phyloP scores from a whole-genome alignment of 768 basidiomycete genomes.

The Lenzites betulinus region DNA sequence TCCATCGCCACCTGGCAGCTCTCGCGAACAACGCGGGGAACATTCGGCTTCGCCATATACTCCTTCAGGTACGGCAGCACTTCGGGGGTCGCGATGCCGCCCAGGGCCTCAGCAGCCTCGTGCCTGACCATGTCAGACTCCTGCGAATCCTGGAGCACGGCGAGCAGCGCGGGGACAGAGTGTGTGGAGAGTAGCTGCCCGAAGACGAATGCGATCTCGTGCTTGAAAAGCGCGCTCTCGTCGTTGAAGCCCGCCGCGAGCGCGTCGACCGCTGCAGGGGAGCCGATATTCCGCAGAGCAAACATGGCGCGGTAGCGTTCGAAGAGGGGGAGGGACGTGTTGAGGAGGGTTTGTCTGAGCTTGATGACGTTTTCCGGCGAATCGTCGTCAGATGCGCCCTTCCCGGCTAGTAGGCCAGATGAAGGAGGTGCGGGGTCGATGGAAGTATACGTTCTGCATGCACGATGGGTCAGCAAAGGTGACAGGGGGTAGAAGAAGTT shows the following conservation, averaged over 20 bases:
- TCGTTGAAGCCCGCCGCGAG: slow-evolving; percentile 91
- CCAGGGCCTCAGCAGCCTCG: slow-evolving; percentile 97
- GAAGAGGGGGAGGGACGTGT: slow-evolving; percentile 74
- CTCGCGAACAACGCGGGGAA: slow-evolving; percentile 89
- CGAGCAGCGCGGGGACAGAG: slow-evolving; percentile 81
- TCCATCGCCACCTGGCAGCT: slow-evolving; percentile 96
- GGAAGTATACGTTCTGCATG: slow-evolving; percentile 63
- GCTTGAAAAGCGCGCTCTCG: slow-evolving; percentile 93
- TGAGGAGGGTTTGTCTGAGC: slow-evolving; percentile 64
- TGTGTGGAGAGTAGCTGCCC: slow-evolving; percentile 91
- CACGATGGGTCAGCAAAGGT: not conserved
- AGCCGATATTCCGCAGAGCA: slow-evolving; percentile 90
- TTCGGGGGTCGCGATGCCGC: slow-evolving; percentile 94
- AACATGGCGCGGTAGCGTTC: slow-evolving; percentile 99
- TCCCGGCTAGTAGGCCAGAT: slow-evolving; percentile 59
- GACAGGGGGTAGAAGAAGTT: no score
- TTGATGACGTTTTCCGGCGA: slow-evolving; percentile 50
- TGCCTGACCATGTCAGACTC: slow-evolving; percentile 98
- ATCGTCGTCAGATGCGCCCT: slow-evolving; percentile 52
- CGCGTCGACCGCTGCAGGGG: slow-evolving; percentile 82
- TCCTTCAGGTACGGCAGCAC: slow-evolving; percentile 85
- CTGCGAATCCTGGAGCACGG: slow-evolving; percentile 65
- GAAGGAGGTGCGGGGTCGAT: slow-evolving; percentile 89
- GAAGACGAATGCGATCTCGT: slow-evolving; percentile 98
- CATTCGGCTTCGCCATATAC: slow-evolving; percentile 77